These are phyloP conservation scores for Holtermanniella nyarrowii DNA, from an alignment of 768 basidiomycete genomes.

Conservation along the genomic window DNA sequence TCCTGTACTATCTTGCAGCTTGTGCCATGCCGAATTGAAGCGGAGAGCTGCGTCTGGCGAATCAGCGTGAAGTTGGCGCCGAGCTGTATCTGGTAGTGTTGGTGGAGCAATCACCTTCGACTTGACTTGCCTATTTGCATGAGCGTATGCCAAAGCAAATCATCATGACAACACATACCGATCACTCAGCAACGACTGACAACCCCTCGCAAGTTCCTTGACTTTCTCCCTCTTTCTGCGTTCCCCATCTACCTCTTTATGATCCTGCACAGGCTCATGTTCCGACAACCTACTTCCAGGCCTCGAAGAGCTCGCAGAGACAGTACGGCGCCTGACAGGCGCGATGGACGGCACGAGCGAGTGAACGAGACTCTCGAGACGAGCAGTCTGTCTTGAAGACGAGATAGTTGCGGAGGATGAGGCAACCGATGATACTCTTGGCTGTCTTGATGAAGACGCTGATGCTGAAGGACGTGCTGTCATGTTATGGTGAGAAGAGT, in stretches of 20 bases:
- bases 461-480: no score
- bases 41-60: constrained; percentile 19
- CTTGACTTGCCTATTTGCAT: constrained; percentile 6
- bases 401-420: constrained; percentile 3
- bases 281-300: constrained; percentile 7
- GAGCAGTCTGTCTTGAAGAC: constrained; percentile 9
- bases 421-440: no score
- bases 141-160: not conserved
- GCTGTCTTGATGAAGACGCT: no score
- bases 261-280: constrained; percentile 9
- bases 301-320: constrained; percentile 13
- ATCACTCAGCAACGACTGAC: constrained; percentile 28
- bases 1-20: constrained; percentile 16
- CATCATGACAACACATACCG: not conserved
- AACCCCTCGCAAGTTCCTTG: constrained; percentile 27
- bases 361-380: constrained; percentile 27
- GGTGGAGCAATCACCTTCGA: constrained; percentile 11
- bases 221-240: constrained; percentile 20
- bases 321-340: constrained; percentile 7
- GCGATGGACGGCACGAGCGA: constrained; percentile 27
- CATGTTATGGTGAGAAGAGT: no score
- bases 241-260: constrained; percentile 7
- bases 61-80: constrained; percentile 11
- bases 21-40: constrained; percentile 25
- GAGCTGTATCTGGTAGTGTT: constrained; percentile 21